These are phyloP conservation scores for Russula ochroleuca DNA, from an alignment of 768 basidiomycete genomes.

Conservation along the genomic window DNA sequence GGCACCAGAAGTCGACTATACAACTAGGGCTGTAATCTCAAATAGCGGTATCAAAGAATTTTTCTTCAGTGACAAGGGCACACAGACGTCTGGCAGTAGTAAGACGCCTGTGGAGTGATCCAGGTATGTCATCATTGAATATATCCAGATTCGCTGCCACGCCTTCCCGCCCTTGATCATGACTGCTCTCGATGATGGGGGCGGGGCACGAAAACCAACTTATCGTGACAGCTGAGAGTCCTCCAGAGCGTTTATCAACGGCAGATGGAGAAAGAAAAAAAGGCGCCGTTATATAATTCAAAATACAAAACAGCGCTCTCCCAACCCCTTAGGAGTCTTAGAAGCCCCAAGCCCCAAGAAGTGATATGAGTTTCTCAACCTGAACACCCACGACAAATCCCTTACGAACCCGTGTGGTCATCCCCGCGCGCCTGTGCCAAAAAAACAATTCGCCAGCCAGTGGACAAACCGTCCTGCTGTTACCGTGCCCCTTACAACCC, in stretches of 20 bases:
- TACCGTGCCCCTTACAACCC: no score
- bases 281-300: not conserved
- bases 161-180: not conserved
- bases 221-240: not conserved
- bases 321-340: no score
- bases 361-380: not conserved
- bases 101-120: slow-evolving; percentile 6
- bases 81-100: not conserved
- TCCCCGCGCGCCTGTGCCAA: not conserved
- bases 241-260: not conserved
- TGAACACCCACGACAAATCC: not conserved
- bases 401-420: not conserved
- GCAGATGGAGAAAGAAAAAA: not conserved
- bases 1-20: not conserved
- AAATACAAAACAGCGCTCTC: no score
- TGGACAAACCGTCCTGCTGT: not conserved
- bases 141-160: not conserved
- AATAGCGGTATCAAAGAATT: slow-evolving; percentile 11
- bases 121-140: slow-evolving; percentile 6
- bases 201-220: not conserved
- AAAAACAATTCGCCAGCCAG: not conserved
- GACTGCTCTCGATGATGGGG: not conserved
- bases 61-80: not conserved
- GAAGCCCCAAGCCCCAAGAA: not conserved
- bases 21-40: not conserved